Evolutionary conservation across 495 filamentous ascomycete genomes (phyloP), one percentile per base, ranked within the genome.

Genomic region (Viridothelium virens): DNA sequence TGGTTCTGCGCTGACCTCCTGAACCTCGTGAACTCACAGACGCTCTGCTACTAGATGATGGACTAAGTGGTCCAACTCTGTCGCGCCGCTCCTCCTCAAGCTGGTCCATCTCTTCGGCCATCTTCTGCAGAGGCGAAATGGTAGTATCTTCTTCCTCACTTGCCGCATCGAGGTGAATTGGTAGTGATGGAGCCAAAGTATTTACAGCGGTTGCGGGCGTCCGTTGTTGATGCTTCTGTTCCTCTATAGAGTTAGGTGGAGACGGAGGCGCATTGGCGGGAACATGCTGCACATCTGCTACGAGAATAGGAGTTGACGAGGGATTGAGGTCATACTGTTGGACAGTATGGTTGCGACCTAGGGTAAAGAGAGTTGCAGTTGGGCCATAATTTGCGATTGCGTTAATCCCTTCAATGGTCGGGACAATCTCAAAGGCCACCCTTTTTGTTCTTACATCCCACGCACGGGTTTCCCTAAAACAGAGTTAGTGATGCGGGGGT

Each of bases 401-500:
- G 56, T 83, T 84, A 61, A 96, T 85, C 39, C 87, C 86, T 4
- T 91, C 89, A 25, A 92, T 82, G 5, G 92, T 97, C 38, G 91
- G 90, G 53, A 98, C 89, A 59, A 83, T 81, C 69, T 96, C 92
- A 76, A 85, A 96, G 14, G 92, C 88, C 66, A 97, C 90, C 68
- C 93, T 89, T 74, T 97, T 98, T 10, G 95, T 98, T 69, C 91
- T 84, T 66, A 98, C 94, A 81, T 98, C 94, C 93, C 94, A 97
- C 46, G 90, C 86, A 72, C 88, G 87, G 64, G 92, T 96, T 80
- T 94, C 89, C 63, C 94, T 98, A 73, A 69, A 74, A 66, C 70
- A 34, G 37, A 38, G 62, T 63, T 62, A 67, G 56, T 33, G 25
- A 25, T 25, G 25, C 41, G 14, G 41, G 41, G 41, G 41, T 44